A percentile compares a stretch with the other conserved stretches of the same genome.
Conservation (phyloP, 164 flowering plant species). For the Annona cherimola region DNA sequence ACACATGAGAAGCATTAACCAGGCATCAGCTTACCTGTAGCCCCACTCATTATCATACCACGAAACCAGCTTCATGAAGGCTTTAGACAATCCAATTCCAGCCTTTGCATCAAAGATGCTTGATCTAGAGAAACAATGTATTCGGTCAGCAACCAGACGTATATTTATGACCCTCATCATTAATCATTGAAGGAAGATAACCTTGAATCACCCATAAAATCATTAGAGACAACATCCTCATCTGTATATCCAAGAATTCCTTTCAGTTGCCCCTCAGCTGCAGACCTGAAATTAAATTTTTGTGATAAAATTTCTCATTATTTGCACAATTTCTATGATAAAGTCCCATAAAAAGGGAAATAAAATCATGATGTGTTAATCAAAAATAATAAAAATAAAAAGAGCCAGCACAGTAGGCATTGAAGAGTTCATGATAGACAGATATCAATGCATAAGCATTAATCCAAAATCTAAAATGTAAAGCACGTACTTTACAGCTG, state of each 20-base stretch:
- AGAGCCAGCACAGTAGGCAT: no score
- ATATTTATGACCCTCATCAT: not conserved
- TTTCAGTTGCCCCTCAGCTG: conserved; percentile 72
- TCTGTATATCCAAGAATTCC: conserved; percentile 99
- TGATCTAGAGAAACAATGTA: conserved; percentile 42
- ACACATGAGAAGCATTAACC: no score
- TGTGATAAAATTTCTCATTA: no score
- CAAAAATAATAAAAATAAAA: no score
- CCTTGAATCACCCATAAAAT: conserved; percentile 95
- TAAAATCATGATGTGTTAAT: no score
- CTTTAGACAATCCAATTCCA: conserved; percentile 73
- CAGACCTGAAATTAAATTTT: conserved; percentile 39
- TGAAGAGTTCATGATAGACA: no score
- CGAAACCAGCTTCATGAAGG: conserved; percentile 85
- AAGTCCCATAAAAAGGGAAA: no score
- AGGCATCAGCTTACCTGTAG: conserved; percentile 56
- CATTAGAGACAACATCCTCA: conserved; percentile 96
- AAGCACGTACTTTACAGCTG: conserved; percentile 69
- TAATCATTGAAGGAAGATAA: conserved; percentile 12
- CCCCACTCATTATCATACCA: conserved; percentile 99
- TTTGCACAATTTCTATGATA: no score
- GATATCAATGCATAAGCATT: not conserved
- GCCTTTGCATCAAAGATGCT: conserved; percentile 97
- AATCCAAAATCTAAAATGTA: not conserved
- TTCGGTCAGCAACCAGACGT: not conserved